Conservation (phyloP, 257 asterid species). For the Solanum sitiens region DNA sequence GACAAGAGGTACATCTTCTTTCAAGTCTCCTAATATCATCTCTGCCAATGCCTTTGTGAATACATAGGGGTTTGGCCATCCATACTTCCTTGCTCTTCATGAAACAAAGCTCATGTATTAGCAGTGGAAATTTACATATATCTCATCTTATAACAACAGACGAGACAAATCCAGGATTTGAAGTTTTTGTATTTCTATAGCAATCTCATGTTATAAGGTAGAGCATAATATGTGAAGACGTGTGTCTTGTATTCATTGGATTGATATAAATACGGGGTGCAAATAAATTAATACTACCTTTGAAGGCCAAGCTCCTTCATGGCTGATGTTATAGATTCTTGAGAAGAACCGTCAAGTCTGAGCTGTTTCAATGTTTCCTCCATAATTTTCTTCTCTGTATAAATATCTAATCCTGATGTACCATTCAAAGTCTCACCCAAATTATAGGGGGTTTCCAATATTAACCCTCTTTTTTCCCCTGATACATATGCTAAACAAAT, state of each 20-base stretch:
- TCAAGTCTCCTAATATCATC: constrained; percentile 42
- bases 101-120: neutral
- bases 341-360: constrained; percentile 2
- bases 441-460: constrained; percentile 20
- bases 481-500: constrained; percentile 27
- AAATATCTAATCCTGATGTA: constrained; percentile 18
- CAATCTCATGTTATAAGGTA: neutral
- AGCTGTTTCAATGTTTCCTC: constrained; percentile 21
- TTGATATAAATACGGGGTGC: neutral
- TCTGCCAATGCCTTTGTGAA: constrained; percentile 88
- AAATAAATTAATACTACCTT: constrained; percentile 15
- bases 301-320: constrained; percentile 35
- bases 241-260: neutral
- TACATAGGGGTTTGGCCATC: constrained; percentile 87
- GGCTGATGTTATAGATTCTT: constrained; percentile 4
- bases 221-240: neutral
- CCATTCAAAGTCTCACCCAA: constrained; percentile 29
- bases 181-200: neutral
- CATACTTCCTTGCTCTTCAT: constrained; percentile 50
- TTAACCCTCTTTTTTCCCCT: constrained; percentile 26
- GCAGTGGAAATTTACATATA: neutral
- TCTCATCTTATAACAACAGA: neutral
- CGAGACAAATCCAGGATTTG: neutral
- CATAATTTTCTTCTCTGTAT: constrained; percentile 18
- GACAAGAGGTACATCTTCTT: constrained; percentile 35